These are phyloP conservation scores for Suillus hirtellus DNA, from an alignment of 768 basidiomycete genomes.

Conservation along the genomic window DNA sequence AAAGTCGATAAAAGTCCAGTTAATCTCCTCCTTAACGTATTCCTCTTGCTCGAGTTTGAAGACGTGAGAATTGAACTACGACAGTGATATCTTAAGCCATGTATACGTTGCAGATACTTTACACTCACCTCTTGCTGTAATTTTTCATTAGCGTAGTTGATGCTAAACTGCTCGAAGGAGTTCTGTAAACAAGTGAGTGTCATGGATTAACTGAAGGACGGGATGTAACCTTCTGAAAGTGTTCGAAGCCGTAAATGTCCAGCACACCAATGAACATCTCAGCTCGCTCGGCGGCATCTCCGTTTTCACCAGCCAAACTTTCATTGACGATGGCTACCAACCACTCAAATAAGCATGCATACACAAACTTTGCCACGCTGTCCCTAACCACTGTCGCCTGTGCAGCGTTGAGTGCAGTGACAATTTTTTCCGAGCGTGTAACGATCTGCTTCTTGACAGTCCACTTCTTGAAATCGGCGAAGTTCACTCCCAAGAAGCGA, in stretches of 20 bases:
- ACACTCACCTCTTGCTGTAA: conserved; percentile 87
- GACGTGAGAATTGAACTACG: conserved; percentile 96
- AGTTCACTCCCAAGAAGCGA: conserved; percentile 85
- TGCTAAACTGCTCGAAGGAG: conserved; percentile 97
- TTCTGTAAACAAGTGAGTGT: conserved; percentile 46
- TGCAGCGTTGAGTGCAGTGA: conserved; percentile 78
- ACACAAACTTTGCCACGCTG: conserved; percentile 97
- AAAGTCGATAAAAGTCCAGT: conserved; percentile 99
- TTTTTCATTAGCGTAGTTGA: conserved; percentile 99
- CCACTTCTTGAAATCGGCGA: conserved; percentile 98
- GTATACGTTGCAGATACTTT: conserved; percentile 8
- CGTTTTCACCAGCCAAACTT: conserved; percentile 92
- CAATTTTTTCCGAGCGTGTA: conserved; percentile 94
- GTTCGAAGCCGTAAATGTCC: conserved; percentile 97
- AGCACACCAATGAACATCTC: conserved; percentile 99
- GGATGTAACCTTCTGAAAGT: conserved; percentile 81
- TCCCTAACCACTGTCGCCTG: conserved; percentile 95
- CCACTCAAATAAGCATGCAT: conserved; percentile 99
- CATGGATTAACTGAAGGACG: conserved; percentile 11
- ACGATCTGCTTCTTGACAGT: conserved; percentile 96
- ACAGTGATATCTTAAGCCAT: conserved; percentile 18
- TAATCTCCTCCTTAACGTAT: conserved; percentile 97
- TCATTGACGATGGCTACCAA: conserved; percentile 97
- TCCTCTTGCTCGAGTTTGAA: conserved; percentile 99
- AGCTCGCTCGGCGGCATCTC: conserved; percentile 84